A percentile compares a stretch with the other conserved stretches of the same genome.
Evolutionary conservation across 768 basidiomycete genomes (phyloP).

Genomic region (Lactarius psammicola): DNA sequence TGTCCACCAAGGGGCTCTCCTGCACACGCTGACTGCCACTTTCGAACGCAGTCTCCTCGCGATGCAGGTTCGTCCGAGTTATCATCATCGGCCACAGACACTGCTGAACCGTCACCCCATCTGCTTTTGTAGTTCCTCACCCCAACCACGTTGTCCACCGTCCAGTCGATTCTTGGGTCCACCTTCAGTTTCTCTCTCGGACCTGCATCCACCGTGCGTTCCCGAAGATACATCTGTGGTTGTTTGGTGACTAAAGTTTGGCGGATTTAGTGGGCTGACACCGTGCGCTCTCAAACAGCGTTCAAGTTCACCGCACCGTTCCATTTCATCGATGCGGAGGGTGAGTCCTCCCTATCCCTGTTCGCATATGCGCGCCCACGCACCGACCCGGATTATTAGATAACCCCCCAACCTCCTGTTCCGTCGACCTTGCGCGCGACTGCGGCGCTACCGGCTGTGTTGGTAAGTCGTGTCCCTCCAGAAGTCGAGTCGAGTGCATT

Average conservation of each 20-base stretch:
- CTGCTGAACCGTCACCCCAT: not conserved
- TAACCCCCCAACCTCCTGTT: constrained; percentile 50
- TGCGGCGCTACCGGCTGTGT: constrained; percentile 40
- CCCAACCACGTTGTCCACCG: constrained; percentile 48
- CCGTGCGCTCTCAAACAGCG: constrained; percentile 41
- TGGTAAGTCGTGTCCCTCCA: constrained; percentile 23
- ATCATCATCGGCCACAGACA: not conserved
- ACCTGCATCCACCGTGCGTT: constrained; percentile 46
- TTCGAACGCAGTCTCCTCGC: constrained; percentile 14
- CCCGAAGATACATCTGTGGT: not conserved
- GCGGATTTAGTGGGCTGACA: constrained; percentile 50
- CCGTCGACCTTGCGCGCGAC: constrained; percentile 47
- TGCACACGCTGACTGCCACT: not conserved
- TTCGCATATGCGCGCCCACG: not conserved
- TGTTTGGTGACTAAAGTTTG: not conserved
- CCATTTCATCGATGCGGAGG: constrained; percentile 52
- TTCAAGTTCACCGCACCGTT: constrained; percentile 37
- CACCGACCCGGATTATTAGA: constrained; percentile 22
- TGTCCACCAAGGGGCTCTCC: not conserved
- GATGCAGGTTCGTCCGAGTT: constrained; percentile 19
- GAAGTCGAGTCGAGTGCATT: not conserved
- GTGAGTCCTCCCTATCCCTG: constrained; percentile 16
- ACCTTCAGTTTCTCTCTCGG: constrained; percentile 48
- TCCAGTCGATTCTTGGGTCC: constrained; percentile 45
- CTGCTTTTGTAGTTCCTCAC: constrained; percentile 44